Evolutionary conservation across 2,329 filamentous ascomycete genomes (phyloP).

Genomic region (Cladosporium colombiae): DNA sequence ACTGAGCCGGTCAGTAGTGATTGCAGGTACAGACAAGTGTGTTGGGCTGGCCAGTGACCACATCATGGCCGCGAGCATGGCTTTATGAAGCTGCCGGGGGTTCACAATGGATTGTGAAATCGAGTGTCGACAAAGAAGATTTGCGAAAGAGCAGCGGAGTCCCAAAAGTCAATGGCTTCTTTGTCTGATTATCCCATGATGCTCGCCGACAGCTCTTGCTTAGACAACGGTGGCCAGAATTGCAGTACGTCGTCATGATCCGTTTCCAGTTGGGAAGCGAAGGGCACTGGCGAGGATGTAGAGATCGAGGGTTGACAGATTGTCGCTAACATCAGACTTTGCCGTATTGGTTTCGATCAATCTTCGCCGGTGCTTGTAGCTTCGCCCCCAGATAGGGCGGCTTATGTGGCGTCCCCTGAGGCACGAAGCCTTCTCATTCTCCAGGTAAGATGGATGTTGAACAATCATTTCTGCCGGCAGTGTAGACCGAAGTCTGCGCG

Average conservation of each 20-base stretch:
- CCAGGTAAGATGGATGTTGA: not conserved
- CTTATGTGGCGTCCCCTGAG: not conserved
- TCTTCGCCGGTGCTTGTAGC: not conserved
- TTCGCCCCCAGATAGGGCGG: not conserved
- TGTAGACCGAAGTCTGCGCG: not conserved
- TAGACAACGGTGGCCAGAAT: not conserved
- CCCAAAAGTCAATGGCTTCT: not conserved
- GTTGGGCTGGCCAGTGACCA: not conserved
- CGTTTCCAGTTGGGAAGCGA: not conserved
- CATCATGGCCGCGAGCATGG: not conserved
- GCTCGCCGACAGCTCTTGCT: not conserved
- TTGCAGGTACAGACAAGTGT: not conserved
- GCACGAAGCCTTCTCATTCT: not conserved
- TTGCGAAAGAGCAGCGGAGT: not conserved
- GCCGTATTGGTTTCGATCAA: not conserved
- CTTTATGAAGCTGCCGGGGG: not conserved
- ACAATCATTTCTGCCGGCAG: not conserved
- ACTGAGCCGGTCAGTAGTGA: conserved; percentile 1
- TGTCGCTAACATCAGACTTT: not conserved
- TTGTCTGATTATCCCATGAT: not conserved
- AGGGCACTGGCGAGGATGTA: no score
- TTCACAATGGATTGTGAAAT: not conserved
- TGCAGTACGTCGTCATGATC: not conserved
- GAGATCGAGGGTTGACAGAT: not conserved
- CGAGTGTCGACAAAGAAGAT: not conserved